Percentiles rank a stretch among this genome's conserved stretches.
Conservation (phyloP, 371 early-diverging fungal genomes). For the Chytridium lagenaria region DNA sequence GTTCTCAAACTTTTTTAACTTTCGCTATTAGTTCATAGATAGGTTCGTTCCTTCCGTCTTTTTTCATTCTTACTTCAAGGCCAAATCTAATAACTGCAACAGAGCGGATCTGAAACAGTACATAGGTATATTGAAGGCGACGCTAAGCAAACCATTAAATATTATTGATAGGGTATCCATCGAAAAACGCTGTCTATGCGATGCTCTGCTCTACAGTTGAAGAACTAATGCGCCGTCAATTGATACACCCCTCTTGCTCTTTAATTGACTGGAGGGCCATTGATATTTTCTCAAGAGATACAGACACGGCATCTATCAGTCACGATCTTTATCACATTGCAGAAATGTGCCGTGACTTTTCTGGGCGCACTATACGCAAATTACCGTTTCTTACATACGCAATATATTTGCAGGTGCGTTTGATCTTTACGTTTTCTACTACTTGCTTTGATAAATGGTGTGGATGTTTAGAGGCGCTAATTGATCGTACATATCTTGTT, state of each 20-base stretch:
- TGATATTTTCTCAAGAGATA: slow-evolving; percentile 23
- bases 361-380: slow-evolving; percentile 28
- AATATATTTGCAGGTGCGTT: slow-evolving; percentile 29
- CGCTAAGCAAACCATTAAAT: not conserved
- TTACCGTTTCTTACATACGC: slow-evolving; percentile 60
- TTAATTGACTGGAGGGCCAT: slow-evolving; percentile 46
- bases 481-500: no score
- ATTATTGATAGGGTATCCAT: slow-evolving; percentile 58
- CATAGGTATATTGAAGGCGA: slow-evolving; percentile 25
- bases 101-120: slow-evolving; percentile 51
- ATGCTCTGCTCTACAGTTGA: slow-evolving; percentile 57
- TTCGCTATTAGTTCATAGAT: no score
- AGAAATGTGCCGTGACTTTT: slow-evolving; percentile 35
- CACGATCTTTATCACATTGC: slow-evolving; percentile 27
- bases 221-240: slow-evolving; percentile 51
- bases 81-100: not conserved
- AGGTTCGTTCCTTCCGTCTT: no score
- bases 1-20: slow-evolving; percentile 33
- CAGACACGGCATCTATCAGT: slow-evolving; percentile 12
- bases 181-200: slow-evolving; percentile 56
- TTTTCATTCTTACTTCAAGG: not conserved
- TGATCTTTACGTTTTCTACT: not conserved
- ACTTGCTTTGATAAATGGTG: not conserved
- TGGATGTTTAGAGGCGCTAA: no score
- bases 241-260: slow-evolving; percentile 9